Conservation (phyloP, 1,139 yeast species). For the Diutina sp. region DNA sequence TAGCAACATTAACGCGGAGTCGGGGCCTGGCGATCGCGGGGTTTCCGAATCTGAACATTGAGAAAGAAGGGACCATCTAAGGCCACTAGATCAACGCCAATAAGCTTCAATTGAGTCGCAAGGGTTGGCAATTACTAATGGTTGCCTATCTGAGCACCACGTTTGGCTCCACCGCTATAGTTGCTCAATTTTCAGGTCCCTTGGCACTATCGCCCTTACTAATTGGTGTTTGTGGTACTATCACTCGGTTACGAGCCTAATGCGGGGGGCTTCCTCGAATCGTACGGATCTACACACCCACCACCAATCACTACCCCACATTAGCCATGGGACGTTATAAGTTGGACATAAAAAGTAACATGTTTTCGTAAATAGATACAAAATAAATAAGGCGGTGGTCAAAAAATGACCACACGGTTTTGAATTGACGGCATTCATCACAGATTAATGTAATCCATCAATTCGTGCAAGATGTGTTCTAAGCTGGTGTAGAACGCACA, state of each 20-base stretch:
- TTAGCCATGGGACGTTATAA: too few species aligned
- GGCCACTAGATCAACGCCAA: background rate
- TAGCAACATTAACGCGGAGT: background rate
- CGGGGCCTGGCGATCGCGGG: background rate
- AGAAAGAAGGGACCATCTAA: too few species aligned
- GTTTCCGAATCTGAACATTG: background rate
- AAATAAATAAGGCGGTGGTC: background rate
- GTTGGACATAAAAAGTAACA: background rate
- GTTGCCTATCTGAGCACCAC: background rate
- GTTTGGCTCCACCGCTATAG: too few species aligned
- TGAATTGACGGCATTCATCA: background rate
- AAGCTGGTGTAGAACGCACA: slow-evolving; percentile 32
- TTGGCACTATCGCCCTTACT: background rate
- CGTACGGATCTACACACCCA: too few species aligned
- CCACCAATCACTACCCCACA: background rate
- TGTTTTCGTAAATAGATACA: background rate
- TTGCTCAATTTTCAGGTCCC: background rate
- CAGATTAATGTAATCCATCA: slow-evolving; percentile 17
- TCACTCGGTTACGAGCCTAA: background rate
- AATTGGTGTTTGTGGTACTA: background rate
- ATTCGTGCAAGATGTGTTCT: slow-evolving; percentile 27
- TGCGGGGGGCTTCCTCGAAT: too few species aligned
- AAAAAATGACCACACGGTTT: too few species aligned
- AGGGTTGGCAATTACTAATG: background rate
- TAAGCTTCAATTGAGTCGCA: too few species aligned